Conservation (phyloP, 768 basidiomycete genomes). For the Porphyrellus cyaneotinctus region DNA sequence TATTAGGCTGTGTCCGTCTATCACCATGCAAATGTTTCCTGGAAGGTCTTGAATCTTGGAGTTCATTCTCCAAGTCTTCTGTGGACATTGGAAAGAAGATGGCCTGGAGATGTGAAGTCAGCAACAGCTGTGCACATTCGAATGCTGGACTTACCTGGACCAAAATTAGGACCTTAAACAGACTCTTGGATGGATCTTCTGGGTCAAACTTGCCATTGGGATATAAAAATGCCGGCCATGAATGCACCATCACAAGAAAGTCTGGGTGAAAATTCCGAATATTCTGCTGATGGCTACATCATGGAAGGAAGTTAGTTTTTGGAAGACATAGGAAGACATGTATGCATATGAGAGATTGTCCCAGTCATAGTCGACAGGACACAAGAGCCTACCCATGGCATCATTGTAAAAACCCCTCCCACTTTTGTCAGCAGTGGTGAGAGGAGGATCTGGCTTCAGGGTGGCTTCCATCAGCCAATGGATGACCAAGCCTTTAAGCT, state of each 20-base stretch:
- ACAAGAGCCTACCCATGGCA: not conserved
- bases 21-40: not conserved
- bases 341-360: not conserved
- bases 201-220: not conserved
- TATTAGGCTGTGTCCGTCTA: not conserved
- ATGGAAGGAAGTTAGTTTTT: not conserved
- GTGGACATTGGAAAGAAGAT: not conserved
- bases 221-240: not conserved
- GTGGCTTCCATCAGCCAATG: not conserved
- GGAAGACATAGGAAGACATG: not conserved
- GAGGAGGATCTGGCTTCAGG: not conserved
- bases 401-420: not conserved
- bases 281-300: not conserved
- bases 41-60: not conserved
- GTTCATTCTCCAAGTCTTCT: not conserved
- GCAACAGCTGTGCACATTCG: not conserved
- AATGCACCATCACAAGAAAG: not conserved
- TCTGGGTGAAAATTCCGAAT: not conserved
- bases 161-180: not conserved
- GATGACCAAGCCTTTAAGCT: not conserved
- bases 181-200: not conserved
- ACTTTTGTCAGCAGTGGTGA: not conserved
- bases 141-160: not conserved
- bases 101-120: not conserved
- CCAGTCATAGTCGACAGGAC: not conserved